Conservation (phyloP, 1,284 basidiomycete species). For the Fomitopsis schrenkii region DNA sequence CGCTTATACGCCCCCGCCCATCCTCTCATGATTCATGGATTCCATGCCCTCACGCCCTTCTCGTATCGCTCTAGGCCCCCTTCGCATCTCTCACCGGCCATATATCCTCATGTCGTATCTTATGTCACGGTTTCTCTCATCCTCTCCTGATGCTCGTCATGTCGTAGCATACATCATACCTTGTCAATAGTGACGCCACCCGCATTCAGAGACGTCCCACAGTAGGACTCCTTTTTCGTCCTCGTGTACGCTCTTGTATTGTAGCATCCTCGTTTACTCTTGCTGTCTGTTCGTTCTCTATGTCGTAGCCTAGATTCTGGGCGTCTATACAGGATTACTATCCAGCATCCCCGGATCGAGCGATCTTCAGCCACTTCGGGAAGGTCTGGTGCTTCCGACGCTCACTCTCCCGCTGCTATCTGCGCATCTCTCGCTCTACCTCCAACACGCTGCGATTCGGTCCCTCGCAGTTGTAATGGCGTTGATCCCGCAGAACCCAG, state of each 20-base stretch:
- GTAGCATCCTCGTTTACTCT: not conserved
- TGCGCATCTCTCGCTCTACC: slow-evolving; percentile 16
- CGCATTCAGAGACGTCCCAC: slow-evolving; percentile 10
- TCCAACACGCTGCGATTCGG: not conserved
- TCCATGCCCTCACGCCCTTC: slow-evolving; percentile 16
- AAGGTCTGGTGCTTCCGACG: not conserved
- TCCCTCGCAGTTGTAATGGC: slow-evolving; percentile 33
- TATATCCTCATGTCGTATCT: slow-evolving; percentile 17
- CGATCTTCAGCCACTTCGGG: not conserved
- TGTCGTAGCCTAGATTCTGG: not conserved
- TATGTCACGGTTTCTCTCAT: slow-evolving; percentile 14
- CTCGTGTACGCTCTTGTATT: slow-evolving; percentile 4
- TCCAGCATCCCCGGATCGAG: not conserved
- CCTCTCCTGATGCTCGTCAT: slow-evolving; percentile 18
- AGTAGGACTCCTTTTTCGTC: slow-evolving; percentile 1
- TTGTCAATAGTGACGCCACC: slow-evolving; percentile 20
- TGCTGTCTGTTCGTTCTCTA: not conserved
- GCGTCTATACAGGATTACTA: not conserved
- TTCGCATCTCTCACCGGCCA: slow-evolving; percentile 11
- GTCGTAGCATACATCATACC: slow-evolving; percentile 18
- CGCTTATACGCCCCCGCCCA: slow-evolving; percentile 3
- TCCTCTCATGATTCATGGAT: slow-evolving; percentile 9
- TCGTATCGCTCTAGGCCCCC: slow-evolving; percentile 7
- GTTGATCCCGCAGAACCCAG: slow-evolving; percentile 41
- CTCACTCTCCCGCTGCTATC: slow-evolving; percentile 6